These are phyloP conservation scores for Fusarium miscanthi DNA, from an alignment of 2,329 filamentous ascomycete species.

Conservation along the genomic window DNA sequence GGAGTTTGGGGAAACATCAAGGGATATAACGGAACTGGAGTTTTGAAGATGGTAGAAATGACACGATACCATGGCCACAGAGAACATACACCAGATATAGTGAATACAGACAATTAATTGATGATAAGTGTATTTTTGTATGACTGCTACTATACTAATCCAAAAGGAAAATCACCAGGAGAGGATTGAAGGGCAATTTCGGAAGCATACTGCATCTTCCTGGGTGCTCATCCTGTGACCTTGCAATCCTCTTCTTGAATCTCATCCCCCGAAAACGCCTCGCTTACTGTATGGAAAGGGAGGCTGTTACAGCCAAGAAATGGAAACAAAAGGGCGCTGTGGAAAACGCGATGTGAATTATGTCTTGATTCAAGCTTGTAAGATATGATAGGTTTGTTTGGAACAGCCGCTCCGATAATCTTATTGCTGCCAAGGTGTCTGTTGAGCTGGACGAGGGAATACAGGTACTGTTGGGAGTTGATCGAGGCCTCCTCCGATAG, in stretches of 20 bases:
- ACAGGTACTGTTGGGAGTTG: constrained; percentile 82
- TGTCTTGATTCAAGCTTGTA: constrained; percentile 6
- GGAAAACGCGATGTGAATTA: constrained; percentile 13
- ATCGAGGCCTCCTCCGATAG: constrained; percentile 85
- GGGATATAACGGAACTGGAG: background rate
- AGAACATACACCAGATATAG: background rate
- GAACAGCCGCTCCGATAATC: background rate
- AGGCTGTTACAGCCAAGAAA: constrained; percentile 40
- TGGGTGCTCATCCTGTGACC: constrained; percentile 13
- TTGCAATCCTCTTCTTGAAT: constrained; percentile 39
- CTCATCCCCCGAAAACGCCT: constrained; percentile 48
- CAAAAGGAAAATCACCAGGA: constrained; percentile 35
- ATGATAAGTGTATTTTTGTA: constrained; percentile 36
- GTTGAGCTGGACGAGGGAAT: constrained; percentile 82
- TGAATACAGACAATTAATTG: background rate
- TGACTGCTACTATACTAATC: constrained; percentile 42
- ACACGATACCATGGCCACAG: constrained; percentile 17
- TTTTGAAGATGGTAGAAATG: constrained; percentile 3
- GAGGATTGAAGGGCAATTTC: constrained; percentile 14
- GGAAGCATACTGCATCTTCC: background rate
- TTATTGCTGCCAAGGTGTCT: constrained; percentile 70
- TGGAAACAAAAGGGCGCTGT: constrained; percentile 19
- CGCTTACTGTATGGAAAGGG: constrained; percentile 48
- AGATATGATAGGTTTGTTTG: background rate
- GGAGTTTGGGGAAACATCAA: constrained; percentile 11